Percentiles rank a stretch among this genome's conserved stretches.
Conservation (phyloP, 108 stramenopile species). For the Phaeodactylum tricornutum region DNA sequence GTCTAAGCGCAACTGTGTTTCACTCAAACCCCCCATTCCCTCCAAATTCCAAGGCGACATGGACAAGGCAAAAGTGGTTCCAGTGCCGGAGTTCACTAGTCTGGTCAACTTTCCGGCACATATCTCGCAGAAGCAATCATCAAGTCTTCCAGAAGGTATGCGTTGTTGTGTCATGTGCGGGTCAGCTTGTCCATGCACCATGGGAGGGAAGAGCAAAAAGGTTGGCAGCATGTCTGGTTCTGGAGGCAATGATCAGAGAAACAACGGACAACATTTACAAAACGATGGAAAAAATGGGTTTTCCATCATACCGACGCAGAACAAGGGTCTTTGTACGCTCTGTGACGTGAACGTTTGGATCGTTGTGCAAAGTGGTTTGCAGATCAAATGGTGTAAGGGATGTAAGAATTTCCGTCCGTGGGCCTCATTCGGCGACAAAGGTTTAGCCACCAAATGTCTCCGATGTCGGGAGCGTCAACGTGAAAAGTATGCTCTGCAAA, state of each 20-base stretch:
- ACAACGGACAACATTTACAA: conserved; percentile 16
- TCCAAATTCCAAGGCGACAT: conserved; percentile 84
- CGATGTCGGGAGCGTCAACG: conserved; percentile 80
- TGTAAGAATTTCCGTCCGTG: conserved; percentile 90
- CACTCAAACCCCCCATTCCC: conserved; percentile 67
- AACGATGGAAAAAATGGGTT: conserved; percentile 18
- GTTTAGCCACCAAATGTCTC: conserved; percentile 80
- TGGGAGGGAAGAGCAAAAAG: conserved; percentile 46
- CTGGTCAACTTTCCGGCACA: conserved; percentile 84
- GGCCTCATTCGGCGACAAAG: conserved; percentile 87
- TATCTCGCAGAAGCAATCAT: conserved; percentile 75
- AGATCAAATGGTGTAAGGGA: conserved; percentile 91
- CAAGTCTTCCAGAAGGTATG: conserved; percentile 77
- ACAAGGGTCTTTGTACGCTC: conserved; percentile 83
- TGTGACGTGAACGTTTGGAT: conserved; percentile 90
- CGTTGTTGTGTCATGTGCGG: conserved; percentile 88
- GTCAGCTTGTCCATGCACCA: conserved; percentile 62
- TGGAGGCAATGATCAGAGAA: conserved; percentile 15
- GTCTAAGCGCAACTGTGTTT: conserved; percentile 72
- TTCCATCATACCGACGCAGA: conserved; percentile 79
- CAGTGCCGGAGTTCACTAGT: conserved; percentile 75
- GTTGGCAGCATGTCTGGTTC: conserved; percentile 11
- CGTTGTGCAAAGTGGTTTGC: conserved; percentile 49
- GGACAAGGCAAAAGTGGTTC: conserved; percentile 57
- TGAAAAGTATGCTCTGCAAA: conserved; percentile 79